These are phyloP conservation scores for Epithele typhae DNA, from an alignment of 768 basidiomycete species.

Conservation along the genomic window DNA sequence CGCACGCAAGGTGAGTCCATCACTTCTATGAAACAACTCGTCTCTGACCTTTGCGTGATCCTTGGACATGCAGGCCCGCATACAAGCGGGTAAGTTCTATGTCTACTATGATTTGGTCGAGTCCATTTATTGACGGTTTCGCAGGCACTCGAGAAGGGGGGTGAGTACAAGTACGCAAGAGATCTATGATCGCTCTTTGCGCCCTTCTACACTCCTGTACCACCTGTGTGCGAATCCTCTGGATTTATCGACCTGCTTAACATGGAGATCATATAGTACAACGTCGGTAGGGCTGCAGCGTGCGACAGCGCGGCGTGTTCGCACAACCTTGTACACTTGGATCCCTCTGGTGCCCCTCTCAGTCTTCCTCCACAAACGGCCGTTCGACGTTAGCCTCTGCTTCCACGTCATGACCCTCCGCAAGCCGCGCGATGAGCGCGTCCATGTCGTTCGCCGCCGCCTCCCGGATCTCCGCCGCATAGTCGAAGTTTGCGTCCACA, in stretches of 20 bases:
- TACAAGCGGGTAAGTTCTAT: constrained; percentile 19
- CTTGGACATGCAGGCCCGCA: constrained; percentile 30
- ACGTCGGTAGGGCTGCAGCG: no score
- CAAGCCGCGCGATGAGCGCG: constrained; percentile 27
- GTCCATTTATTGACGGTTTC: no score
- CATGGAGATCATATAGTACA: no score
- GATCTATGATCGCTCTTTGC: no score
- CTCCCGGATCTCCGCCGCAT: constrained; percentile 28
- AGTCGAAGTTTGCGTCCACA: constrained; percentile 36
- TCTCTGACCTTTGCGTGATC: constrained; percentile 5
- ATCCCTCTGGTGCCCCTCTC: no score
- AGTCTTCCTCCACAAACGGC: constrained; percentile 8
- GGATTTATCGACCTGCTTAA: no score
- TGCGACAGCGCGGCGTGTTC: no score
- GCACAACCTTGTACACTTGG: no score
- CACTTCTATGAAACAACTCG: not conserved
- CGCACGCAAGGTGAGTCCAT: constrained; percentile 32
- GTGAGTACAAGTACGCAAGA: constrained; percentile 14
- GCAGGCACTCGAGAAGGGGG: constrained; percentile 22
- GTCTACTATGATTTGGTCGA: no score
- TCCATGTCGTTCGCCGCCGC: constrained; percentile 31
- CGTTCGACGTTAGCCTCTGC: constrained; percentile 15
- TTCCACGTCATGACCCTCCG: constrained; percentile 12
- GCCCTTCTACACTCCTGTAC: no score
- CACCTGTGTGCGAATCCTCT: no score